These are phyloP conservation scores for Lagenidium sp. DNA, from an alignment of 352 stramenopile genomes.

Conservation along the genomic window DNA sequence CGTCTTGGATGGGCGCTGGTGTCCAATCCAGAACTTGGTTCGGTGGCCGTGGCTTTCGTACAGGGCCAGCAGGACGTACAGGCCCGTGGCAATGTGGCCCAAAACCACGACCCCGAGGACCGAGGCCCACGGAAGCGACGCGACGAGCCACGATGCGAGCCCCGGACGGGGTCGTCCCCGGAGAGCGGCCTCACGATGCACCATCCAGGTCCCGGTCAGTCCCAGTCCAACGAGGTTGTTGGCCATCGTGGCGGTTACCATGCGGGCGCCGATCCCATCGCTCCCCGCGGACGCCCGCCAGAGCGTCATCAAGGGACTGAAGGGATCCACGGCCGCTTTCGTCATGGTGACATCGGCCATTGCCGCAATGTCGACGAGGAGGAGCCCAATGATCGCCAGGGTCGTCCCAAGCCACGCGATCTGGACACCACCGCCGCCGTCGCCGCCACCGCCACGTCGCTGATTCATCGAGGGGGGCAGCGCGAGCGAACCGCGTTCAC, in stretches of 20 bases:
- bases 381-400: conserved; percentile 28
- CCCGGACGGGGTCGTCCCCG: neutral
- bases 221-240: conserved; percentile 43
- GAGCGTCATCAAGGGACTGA: conserved; percentile 2
- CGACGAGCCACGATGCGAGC: neutral
- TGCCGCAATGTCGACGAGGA: conserved; percentile 54
- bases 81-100: conserved; percentile 48
- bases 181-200: conserved; percentile 21
- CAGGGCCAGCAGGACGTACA: conserved; percentile 64
- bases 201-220: conserved; percentile 47
- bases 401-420: conserved; percentile 37
- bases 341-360: conserved; percentile 9
- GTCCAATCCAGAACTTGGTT: conserved; percentile 61
- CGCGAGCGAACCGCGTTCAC: neutral
- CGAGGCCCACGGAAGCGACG: conserved; percentile 3
- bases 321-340: conserved; percentile 2
- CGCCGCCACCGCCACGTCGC: neutral
- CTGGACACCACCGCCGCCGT: conserved; percentile 7
- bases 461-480: too few relatives aligned
- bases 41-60: conserved; percentile 60
- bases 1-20: conserved; percentile 7
- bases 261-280: too few relatives aligned
- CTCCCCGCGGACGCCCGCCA: too few relatives aligned
- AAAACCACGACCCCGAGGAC: conserved; percentile 26
- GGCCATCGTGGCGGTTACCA: conserved; percentile 8